Evolutionary conservation across 78 protist species (phyloP), one percentile per base, ranked within the genome.

Genomic region (Guillardia theta): DNA sequence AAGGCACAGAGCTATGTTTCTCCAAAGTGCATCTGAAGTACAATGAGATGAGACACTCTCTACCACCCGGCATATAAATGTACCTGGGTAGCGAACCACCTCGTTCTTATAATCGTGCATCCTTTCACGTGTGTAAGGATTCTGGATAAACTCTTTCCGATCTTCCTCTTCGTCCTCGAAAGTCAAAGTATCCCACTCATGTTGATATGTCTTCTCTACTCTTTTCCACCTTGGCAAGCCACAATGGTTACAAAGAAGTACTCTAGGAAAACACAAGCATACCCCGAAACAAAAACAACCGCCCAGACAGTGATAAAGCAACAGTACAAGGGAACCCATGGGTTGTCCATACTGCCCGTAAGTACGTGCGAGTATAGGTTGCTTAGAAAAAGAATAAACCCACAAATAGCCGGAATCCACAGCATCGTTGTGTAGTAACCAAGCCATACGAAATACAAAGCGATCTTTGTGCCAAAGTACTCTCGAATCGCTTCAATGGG

Each of bases 291-390:
- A 48, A 78, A 43, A 0, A 36, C 53, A 30, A 88, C 24, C 27
- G 76, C 93, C 93, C 93, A 88, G 45, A 88, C 22, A 36, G 70
- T 48, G 93, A 48, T 88, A 64, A 88, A 88, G 54, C n/a, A 27
- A 64, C 70, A 88, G 93, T 48, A 88, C 45, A 88, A 64, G 33
- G 93, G 93, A 41, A 88, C 93, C 70, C 64, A 88, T 22, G 93
- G 93, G 62, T 48, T 88, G 62, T 88, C 93, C 30, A 88, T 6
- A 41, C 70, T 88, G n/a, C 93, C 93, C 22, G 93, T 0, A 4
- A 30, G 70, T n/a, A 8, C 58, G 12, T 15, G 41, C 87, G 44
- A 12, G 43, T 22, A 48, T 1, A 88, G 0, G 22, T 48, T 54
- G 18, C 76, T 33, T 10, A 88, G 0, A 15, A 41, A 30, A 8